Evolutionary conservation across 106 monocot genomes (phyloP).

Genomic region (Dendrobium catenatum): DNA sequence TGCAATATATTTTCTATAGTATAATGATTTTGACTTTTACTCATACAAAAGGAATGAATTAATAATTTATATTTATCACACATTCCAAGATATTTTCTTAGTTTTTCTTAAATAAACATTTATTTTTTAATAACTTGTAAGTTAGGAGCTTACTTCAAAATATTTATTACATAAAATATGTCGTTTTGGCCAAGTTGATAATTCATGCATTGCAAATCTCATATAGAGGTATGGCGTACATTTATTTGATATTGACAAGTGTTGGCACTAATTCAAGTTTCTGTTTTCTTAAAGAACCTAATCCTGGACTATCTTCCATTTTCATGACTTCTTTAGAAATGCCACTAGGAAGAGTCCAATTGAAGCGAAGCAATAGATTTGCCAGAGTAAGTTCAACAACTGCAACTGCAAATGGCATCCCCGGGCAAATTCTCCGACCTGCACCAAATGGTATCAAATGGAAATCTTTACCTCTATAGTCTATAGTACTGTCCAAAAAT

Average conservation of each 20-base stretch:
- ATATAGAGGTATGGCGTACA: neutral
- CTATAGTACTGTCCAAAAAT: neutral
- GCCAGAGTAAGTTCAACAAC: neutral
- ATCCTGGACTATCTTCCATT: neutral
- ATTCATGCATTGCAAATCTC: neutral
- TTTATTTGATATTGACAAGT: neutral
- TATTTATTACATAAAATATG: too few species aligned
- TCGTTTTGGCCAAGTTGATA: neutral
- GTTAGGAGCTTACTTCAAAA: too few species aligned
- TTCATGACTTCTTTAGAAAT: neutral
- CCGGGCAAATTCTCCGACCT: neutral
- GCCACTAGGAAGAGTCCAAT: neutral
- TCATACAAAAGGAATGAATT: too few species aligned
- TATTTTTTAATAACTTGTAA: too few species aligned
- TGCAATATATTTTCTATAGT: neutral
- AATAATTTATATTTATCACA: too few species aligned
- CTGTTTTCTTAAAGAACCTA: neutral
- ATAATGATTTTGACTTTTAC: too few species aligned
- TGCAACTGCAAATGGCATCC: neutral
- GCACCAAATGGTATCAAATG: neutral
- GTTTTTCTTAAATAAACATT: too few species aligned
- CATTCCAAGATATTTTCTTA: too few species aligned
- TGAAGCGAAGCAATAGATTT: neutral
- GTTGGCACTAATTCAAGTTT: conserved; percentile 1
- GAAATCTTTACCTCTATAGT: neutral